These are phyloP conservation scores for Magnolia officinalis DNA, from an alignment of 164 flowering plant genomes.

Conservation along the genomic window DNA sequence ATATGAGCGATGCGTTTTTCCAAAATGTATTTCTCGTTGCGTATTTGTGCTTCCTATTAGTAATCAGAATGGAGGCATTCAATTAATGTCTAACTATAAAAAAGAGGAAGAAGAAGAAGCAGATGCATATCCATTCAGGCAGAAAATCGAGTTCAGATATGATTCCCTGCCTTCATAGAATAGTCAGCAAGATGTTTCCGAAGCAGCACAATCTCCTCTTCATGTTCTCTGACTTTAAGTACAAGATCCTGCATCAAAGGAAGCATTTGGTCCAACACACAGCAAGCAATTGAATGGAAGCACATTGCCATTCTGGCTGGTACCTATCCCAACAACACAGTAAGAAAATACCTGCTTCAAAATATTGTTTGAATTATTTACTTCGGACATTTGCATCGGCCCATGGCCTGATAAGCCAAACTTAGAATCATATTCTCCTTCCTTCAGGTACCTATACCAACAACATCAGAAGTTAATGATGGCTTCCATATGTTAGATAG, in stretches of 20 bases:
- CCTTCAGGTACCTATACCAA: slow-evolving; percentile 44
- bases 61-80: background rate
- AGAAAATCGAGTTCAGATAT: background rate
- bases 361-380: slow-evolving; percentile 34
- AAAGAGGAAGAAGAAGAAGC: background rate
- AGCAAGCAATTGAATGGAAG: background rate
- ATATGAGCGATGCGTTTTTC: slow-evolving; percentile 94
- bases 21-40: slow-evolving; percentile 75
- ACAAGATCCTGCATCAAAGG: slow-evolving; percentile 44
- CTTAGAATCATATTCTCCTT: slow-evolving; percentile 48
- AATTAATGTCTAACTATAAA: background rate
- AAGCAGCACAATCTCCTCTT: slow-evolving; percentile 77
- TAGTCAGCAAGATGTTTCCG: slow-evolving; percentile 79
- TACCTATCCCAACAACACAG: background rate
- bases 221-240: slow-evolving; percentile 64
- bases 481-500: background rate
- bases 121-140: slow-evolving; percentile 3
- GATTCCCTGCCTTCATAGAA: slow-evolving; percentile 44
- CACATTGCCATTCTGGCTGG: background rate
- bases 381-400: slow-evolving; percentile 52
- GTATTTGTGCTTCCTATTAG: slow-evolving; percentile 77
- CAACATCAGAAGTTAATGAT: background rate
- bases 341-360: slow-evolving; percentile 63
- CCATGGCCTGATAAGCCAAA: slow-evolving; percentile 49
- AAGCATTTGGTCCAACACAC: background rate